Evolutionary conservation across 768 basidiomycete species (phyloP), one percentile per base, ranked within the genome.

Genomic region (Hirschioporus abietinus): DNA sequence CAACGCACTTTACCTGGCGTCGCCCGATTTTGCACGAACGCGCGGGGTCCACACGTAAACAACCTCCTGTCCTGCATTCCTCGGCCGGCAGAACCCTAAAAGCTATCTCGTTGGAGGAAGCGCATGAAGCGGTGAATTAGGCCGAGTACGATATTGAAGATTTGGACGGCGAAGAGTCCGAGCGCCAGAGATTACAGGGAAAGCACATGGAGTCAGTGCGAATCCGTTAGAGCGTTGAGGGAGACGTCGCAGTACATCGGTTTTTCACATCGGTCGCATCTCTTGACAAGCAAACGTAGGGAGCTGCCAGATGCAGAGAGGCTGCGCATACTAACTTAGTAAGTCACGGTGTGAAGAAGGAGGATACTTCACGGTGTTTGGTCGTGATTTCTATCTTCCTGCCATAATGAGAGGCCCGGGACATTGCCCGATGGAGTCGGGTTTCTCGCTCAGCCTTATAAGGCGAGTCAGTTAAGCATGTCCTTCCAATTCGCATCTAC

Each of bases 1-100:
- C 66, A 69, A 70, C 62, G 70, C 69, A 17, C 66, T 70, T 26
- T 62, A 67, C 17, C 69, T 8, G 70, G 70, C 20, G 63, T 69
- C 58, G 52, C 68, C 12, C 59, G 65, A 30, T n/a, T 70, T 69
- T 69, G 70, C 70, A 6, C 58, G 64, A 34, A 60, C 68, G 12
- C 58, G 69, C 26, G 70, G 70, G 15, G 65, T 70, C 70, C 70
- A n/a, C 66, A 69, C 58, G 68, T 63, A 12, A 63, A 69, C 30
- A 66, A 66, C 23, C 64, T 69, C 26, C 61, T 69, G 68, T 17
- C 57, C 67, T 25, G 68, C 58, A 1, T 67, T 63, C 60, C 63
- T 69, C 34, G 68, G 36, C n/a, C 68, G n/a, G 58, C 8, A 69
- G 67, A 58, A 69, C 67, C 36, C 52, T 69, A 17, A 63, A 60